Evolutionary conservation across 2,329 filamentous ascomycete genomes (phyloP).

Genomic region (Epichloe festucae): DNA sequence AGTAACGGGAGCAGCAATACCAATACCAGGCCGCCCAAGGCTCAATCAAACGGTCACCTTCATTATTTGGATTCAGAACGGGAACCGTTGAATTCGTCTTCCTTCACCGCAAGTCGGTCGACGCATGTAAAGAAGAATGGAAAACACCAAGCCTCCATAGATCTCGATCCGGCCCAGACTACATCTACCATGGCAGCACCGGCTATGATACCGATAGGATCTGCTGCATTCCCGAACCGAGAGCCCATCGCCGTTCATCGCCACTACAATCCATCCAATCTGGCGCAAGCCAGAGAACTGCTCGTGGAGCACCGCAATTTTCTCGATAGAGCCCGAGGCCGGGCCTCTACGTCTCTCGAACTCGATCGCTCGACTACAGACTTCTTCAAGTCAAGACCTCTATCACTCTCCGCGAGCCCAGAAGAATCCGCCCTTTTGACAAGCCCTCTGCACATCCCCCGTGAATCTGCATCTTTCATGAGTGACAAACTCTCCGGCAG

Average conservation of each 20-base stretch:
- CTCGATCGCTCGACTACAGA: constrained; percentile 17
- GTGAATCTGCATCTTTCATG: constrained; percentile 7
- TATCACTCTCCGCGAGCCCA: constrained; percentile 15
- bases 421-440: constrained; percentile 15
- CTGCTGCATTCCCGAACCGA: constrained; percentile 14
- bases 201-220: constrained; percentile 18
- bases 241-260: constrained; percentile 20
- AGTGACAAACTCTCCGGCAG: constrained; percentile 6
- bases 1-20: neutral
- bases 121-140: constrained; percentile 3
- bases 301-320: constrained; percentile 23
- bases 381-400: constrained; percentile 13
- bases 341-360: constrained; percentile 22
- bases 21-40: neutral
- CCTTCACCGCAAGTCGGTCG: constrained; percentile 3
- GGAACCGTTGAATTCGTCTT: neutral
- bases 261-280: constrained; percentile 18
- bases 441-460: constrained; percentile 8
- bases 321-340: constrained; percentile 16
- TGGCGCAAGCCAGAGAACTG: constrained; percentile 23
- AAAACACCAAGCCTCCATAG: constrained; percentile 5
- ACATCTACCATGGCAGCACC: constrained; percentile 20
- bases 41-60: neutral
- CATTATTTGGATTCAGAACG: neutral
- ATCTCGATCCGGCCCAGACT: neutral